These are phyloP conservation scores for Aethionema arabicum DNA, from an alignment of 345 rosid species.

Conservation along the genomic window DNA sequence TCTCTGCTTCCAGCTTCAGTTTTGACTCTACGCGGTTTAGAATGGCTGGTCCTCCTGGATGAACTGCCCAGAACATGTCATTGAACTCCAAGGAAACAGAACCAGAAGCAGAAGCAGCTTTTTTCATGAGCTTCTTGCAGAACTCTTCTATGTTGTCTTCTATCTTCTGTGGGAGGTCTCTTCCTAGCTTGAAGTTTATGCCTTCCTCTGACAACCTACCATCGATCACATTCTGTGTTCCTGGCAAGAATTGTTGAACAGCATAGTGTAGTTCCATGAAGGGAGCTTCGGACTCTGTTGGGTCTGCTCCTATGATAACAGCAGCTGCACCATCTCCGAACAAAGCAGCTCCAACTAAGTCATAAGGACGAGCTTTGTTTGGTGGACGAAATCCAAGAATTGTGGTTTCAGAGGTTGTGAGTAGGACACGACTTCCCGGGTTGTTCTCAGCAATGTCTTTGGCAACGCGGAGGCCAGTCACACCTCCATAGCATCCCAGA, in stretches of 20 bases:
- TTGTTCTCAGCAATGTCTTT: slow-evolving; percentile 97
- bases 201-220: slow-evolving; percentile 86
- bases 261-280: slow-evolving; percentile 84
- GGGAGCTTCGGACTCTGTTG: slow-evolving; percentile 58
- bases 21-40: slow-evolving; percentile 69
- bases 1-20: slow-evolving; percentile 48
- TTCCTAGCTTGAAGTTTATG: slow-evolving; percentile 79
- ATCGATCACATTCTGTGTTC: slow-evolving; percentile 72
- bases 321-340: slow-evolving; percentile 97
- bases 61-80: slow-evolving; percentile 91
- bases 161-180: slow-evolving; percentile 88
- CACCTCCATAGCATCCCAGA: slow-evolving; percentile 89
- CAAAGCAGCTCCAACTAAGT: slow-evolving; percentile 90
- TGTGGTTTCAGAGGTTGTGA: slow-evolving; percentile 89
- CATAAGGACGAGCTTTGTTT: slow-evolving; percentile 78
- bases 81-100: slow-evolving; percentile 46
- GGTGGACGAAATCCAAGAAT: slow-evolving; percentile 92
- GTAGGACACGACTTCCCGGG: slow-evolving; percentile 77
- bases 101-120: slow-evolving; percentile 39
- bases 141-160: slow-evolving; percentile 84
- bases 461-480: slow-evolving; percentile 88
- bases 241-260: slow-evolving; percentile 82
- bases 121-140: slow-evolving; percentile 66
- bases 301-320: slow-evolving; percentile 67
- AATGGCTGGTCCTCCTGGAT: slow-evolving; percentile 94